phyloP scores from a whole-genome alignment of 495 filamentous ascomycete species.

The Lasiosphaeriaceae sp. region DNA sequence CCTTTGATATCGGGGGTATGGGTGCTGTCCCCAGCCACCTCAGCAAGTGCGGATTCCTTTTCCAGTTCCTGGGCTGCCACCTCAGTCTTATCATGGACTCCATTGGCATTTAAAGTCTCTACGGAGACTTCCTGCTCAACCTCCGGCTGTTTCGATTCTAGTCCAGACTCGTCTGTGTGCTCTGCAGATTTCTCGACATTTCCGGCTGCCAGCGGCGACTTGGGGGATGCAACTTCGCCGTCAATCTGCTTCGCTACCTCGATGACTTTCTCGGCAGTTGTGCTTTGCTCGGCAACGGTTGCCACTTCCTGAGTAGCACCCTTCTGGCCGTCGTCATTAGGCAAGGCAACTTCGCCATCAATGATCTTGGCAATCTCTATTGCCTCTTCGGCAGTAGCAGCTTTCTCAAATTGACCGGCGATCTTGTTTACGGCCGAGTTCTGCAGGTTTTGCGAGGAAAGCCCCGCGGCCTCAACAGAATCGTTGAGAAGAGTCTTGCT shows the following conservation, averaged over 20 bases:
- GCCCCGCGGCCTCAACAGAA: too few species aligned
- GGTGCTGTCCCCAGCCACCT: not conserved
- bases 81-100: not conserved
- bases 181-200: conserved; percentile 30
- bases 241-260: conserved; percentile 20
- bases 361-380: conserved; percentile 1
- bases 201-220: conserved; percentile 21
- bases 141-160: not conserved
- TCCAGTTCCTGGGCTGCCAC: not conserved
- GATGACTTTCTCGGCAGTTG: conserved; percentile 28
- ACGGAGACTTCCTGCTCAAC: not conserved
- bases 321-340: conserved; percentile 5
- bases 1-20: not conserved
- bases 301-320: conserved; percentile 26
- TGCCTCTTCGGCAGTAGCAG: conserved; percentile 24
- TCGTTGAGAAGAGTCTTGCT: conserved; percentile 17
- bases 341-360: not conserved
- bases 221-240: conserved; percentile 6
- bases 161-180: conserved; percentile 4
- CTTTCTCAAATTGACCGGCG: conserved; percentile 15
- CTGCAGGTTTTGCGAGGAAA: not conserved
- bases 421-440: conserved; percentile 14
- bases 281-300: conserved; percentile 25
- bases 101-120: not conserved
- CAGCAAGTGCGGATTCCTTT: not conserved